Evolutionary conservation across 2,329 filamentous ascomycete genomes (phyloP).

Genomic region (Raffaelea deltoideospora): DNA sequence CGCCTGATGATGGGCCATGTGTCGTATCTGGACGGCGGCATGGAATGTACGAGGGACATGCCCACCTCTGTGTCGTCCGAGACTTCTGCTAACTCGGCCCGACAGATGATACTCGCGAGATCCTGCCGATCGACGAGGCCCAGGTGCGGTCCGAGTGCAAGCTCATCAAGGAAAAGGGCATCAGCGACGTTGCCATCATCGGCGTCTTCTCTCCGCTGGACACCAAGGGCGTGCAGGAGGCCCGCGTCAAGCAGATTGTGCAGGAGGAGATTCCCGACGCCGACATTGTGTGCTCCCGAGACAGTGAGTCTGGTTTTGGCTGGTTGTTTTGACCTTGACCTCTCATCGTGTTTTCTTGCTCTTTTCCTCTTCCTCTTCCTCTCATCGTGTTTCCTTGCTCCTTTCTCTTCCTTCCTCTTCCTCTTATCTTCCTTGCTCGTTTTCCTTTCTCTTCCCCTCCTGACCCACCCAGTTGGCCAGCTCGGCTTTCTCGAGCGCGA

Average conservation of each 20-base stretch:
- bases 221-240: slow-evolving; percentile 34
- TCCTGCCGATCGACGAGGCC: slow-evolving; percentile 25
- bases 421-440: too few relatives aligned
- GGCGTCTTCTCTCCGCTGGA: slow-evolving; percentile 45
- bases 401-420: background rate
- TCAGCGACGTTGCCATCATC: slow-evolving; percentile 33
- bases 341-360: too few relatives aligned
- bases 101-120: slow-evolving; percentile 17
- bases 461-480: slow-evolving; percentile 33
- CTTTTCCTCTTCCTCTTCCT: background rate
- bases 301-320: background rate
- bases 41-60: slow-evolving; percentile 34
- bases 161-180: slow-evolving; percentile 2
- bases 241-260: slow-evolving; percentile 31
- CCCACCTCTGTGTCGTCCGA: too few relatives aligned
- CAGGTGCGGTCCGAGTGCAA: slow-evolving; percentile 12
- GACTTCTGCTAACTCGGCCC: background rate
- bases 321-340: too few relatives aligned
- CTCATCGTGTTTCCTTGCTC: too few relatives aligned
- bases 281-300: slow-evolving; percentile 10
- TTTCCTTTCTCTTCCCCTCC: too few relatives aligned
- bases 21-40: slow-evolving; percentile 32
- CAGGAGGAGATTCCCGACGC: slow-evolving; percentile 24
- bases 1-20: slow-evolving; percentile 29
- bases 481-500: slow-evolving; percentile 43